These are phyloP conservation scores for Pythium pyrilobum DNA, from an alignment of 352 stramenopile genomes.

Conservation along the genomic window DNA sequence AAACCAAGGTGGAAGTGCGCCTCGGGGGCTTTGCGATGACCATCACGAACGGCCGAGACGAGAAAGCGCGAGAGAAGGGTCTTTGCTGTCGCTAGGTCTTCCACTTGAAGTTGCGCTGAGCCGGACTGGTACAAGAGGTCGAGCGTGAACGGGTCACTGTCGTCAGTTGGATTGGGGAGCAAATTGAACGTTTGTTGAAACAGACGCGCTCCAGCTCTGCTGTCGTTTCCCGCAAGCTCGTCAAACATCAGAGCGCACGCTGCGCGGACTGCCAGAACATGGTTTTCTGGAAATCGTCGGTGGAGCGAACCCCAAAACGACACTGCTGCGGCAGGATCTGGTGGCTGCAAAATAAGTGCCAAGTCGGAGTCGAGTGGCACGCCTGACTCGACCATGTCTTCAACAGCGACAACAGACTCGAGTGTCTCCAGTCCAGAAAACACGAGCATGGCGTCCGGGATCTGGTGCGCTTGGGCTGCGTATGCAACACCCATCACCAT, in stretches of 20 bases:
- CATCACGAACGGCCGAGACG: not conserved
- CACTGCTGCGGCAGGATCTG: not conserved
- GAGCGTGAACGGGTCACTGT: not conserved
- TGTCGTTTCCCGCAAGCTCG: not conserved
- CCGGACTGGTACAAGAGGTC: not conserved
- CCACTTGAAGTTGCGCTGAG: not conserved
- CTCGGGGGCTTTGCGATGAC: conserved; percentile 3
- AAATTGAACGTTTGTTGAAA: not conserved
- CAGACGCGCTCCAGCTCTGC: not conserved
- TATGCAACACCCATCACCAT: not conserved
- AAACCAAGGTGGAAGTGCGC: conserved; percentile 2
- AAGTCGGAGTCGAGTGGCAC: not conserved
- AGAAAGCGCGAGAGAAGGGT: conserved; percentile 1
- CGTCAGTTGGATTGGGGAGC: not conserved
- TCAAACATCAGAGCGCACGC: conserved; percentile 8
- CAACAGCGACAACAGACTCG: not conserved
- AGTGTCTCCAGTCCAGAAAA: not conserved
- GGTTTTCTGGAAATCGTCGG: not conserved
- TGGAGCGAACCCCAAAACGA: conserved; percentile 1
- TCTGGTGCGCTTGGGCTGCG: not conserved
- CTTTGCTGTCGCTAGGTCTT: not conserved
- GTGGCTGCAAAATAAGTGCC: not conserved
- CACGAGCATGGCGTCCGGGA: not conserved
- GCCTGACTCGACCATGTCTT: not conserved
- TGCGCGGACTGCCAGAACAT: not conserved